Base-by-base conservation (phyloP, 2,329 filamentous ascomycete genomes). In the Neonectria hederae region DNA sequence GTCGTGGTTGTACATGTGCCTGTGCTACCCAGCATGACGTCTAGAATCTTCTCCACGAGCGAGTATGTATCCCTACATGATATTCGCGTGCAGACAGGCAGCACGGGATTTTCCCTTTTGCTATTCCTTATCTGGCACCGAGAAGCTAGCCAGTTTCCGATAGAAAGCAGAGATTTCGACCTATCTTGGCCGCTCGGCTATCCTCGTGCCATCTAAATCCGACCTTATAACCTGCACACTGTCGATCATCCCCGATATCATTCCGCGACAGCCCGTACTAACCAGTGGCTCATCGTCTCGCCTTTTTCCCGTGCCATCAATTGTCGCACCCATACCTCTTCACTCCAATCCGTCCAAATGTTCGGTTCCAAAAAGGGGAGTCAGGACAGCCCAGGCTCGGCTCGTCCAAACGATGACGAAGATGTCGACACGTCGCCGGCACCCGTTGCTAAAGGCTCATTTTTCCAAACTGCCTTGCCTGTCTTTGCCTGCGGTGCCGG, bases 401-500 rank as follows among this genome's bases (percentile, higher is more conserved):
- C 42, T 46, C 62, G 19, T 8, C 32, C 14, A 11, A 61, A 30
- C 35, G 46, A 65, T 21, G 48, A 63, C 40, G 54, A 69, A n/a
- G 52, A 63, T n/a, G 35, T 28, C 10, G 53, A 66, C 19, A 7
- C 45, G 11, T 22, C 58, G 21, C 42, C 46, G 8, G 58, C 60
- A 2, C 60, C 62, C n/a, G 32, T 52, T 6, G 48, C 56, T 6
- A 59, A 69, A 58, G 58, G 63, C 3, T 55, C 70, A 11, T 72
- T 68, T 66, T 51, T 60, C 7, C 67, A 72, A 19, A 72, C 69
- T 2, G 71, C 68, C 4, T 46, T 86, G 85, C 93, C 94, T 14
- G 91, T 93, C 1, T 90, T 97, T 71, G 94, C 94, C 46, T 97
- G 93, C 75, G 94, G 94, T 68, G 92, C 94, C 55, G 94, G 94